Conservation (phyloP, 2,329 filamentous ascomycete genomes). For the Curvularia lunata region DNA sequence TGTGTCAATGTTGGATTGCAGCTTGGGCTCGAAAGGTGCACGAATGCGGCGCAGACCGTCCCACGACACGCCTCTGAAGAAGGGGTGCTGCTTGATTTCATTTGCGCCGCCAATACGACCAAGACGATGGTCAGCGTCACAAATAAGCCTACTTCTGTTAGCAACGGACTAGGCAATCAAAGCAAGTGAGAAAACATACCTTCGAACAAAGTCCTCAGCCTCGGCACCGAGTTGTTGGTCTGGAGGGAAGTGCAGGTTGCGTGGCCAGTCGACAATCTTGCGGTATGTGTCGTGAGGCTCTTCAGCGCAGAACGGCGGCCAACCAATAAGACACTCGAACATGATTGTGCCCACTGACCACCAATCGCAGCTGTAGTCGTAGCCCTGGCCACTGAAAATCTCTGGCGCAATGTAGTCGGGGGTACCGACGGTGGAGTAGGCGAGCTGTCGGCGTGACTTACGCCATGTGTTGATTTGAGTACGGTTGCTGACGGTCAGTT, state of each 20-base stretch:
- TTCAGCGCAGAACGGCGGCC: constrained; percentile 98
- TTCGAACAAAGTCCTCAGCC: constrained; percentile 89
- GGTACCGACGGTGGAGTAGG: constrained; percentile 97
- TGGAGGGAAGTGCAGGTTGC: constrained; percentile 94
- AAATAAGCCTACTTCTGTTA: constrained; percentile 73
- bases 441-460: constrained; percentile 92
- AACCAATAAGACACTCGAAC: constrained; percentile 98
- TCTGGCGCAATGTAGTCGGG: constrained; percentile 99
- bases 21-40: constrained; percentile 92
- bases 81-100: constrained; percentile 91
- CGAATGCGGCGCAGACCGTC: constrained; percentile 90
- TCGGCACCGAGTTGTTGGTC: constrained; percentile 88
- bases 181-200: constrained; percentile 60
- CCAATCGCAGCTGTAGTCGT: constrained; percentile 98
- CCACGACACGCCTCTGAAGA: constrained; percentile 97
- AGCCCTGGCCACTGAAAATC: constrained; percentile 95
- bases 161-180: constrained; percentile 5
- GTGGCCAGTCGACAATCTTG: constrained; percentile 98
- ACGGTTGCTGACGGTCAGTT: constrained; percentile 96
- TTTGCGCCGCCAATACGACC: constrained; percentile 81
- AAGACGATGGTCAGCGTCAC: constrained; percentile 89
- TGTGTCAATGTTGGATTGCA: constrained; percentile 92
- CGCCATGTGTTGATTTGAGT: constrained; percentile 99
- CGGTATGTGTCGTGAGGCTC: constrained; percentile 97
- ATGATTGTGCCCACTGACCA: constrained; percentile 99